A percentile compares a stretch with the other conserved stretches of the same genome.
Conservation (phyloP, 2,329 filamentous ascomycete genomes). For the Phialophora tarda region DNA sequence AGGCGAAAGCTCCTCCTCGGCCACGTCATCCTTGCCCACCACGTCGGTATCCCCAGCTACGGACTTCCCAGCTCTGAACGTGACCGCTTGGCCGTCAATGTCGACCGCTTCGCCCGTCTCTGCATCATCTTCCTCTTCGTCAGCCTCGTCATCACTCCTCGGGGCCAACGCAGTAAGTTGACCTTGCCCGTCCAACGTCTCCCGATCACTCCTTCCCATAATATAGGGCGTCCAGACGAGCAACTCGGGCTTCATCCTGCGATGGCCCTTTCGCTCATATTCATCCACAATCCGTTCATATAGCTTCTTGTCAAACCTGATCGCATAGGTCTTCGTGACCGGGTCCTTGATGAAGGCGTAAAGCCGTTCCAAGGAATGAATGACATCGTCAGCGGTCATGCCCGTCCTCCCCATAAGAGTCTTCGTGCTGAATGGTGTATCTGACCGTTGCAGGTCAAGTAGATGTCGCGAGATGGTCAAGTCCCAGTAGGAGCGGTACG, state of each 20-base stretch:
- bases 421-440: constrained; percentile 63
- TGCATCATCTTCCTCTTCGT: constrained; percentile 56
- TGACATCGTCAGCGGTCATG: constrained; percentile 94
- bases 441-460: constrained; percentile 56
- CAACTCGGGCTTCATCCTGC: constrained; percentile 77
- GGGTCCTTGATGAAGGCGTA: constrained; percentile 89
- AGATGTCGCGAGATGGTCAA: constrained; percentile 85
- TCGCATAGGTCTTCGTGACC: constrained; percentile 83
- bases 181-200: constrained; percentile 76
- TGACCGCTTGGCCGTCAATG: constrained; percentile 32
- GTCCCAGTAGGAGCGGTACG: constrained; percentile 97
- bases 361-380: constrained; percentile 88
- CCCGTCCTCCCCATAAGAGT: constrained; percentile 71
- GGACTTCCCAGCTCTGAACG: constrained; percentile 29
- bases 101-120: constrained; percentile 42
- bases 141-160: constrained; percentile 62
- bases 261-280: constrained; percentile 87
- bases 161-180: constrained; percentile 86
- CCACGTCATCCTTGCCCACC: constrained; percentile 12
- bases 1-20: constrained; percentile 26
- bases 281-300: constrained; percentile 86
- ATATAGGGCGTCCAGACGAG: constrained; percentile 96
- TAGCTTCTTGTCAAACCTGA: constrained; percentile 83
- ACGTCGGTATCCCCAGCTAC: constrained; percentile 42
- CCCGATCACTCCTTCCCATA: constrained; percentile 84